phyloP scores from a whole-genome alignment of 73 alveolate species.

The Tetrahymena malaccensis region DNA sequence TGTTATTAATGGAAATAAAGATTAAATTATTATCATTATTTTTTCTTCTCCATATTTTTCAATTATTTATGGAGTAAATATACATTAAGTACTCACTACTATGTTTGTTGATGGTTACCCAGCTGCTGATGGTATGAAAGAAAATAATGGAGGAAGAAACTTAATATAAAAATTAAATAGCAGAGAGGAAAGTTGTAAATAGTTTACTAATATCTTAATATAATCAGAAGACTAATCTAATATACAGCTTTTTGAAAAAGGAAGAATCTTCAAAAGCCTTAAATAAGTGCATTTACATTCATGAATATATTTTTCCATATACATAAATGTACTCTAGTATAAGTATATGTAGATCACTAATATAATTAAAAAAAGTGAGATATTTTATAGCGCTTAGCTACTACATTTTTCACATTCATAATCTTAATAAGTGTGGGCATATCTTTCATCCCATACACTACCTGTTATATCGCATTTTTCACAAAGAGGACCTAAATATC shows the following conservation, averaged over 20 bases:
- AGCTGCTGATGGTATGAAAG: background rate
- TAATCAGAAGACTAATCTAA: background rate
- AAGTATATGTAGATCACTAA: background rate
- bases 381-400: background rate
- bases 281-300: background rate
- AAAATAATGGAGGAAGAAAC: background rate
- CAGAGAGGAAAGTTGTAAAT: background rate
- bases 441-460: background rate
- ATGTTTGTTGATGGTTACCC: background rate
- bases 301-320: background rate
- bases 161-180: background rate
- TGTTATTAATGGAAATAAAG: background rate
- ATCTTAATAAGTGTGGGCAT: background rate
- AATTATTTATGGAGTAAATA: background rate
- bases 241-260: background rate
- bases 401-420: background rate
- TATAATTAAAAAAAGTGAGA: background rate
- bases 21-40: background rate
- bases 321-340: background rate
- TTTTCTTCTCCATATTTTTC: background rate
- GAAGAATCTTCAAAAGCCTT: background rate
- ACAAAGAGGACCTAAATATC: background rate
- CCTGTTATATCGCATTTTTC: background rate
- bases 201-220: background rate
- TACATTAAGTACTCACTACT: background rate